Base-by-base conservation (phyloP, 2,329 filamentous ascomycete genomes). In the Aspergillus sp. region DNA sequence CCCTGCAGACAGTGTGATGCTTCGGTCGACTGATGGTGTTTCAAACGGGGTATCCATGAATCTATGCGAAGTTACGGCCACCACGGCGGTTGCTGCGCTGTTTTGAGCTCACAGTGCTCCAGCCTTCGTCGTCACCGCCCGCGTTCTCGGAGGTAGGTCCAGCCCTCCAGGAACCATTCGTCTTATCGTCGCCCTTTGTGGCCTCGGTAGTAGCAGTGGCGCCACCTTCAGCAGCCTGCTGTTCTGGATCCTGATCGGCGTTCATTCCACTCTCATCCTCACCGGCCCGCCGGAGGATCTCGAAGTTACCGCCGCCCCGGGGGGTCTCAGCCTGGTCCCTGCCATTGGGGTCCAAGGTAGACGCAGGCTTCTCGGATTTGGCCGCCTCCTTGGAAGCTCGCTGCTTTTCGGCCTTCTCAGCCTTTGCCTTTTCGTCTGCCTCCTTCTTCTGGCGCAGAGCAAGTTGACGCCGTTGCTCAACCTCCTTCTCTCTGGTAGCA, bases 401-500 rank as follows among this genome's bases (percentile, higher is more conserved):
- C 49, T 85, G 82, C 66, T 89, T 87, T 71, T 84, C 87, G n/a
- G 84, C 86, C 34, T 85, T 73, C 52, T 84, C 86, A 51, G 86
- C 91, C 75, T 91, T 92, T 44, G 85, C 88, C 80, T 93, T 95
- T 62, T 95, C 91, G 1, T 95, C 91, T 1, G 88, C 86, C 67
- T 96, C 92, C 71, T 88, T 90, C 85, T 96, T 96, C 75, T 95
- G 88, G 62, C 87, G 87, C 24, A 92, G 62, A 6, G 85, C 83
- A 57, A 90, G 81, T 68, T 89, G 81, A 64, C 89, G 85, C 83
- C 91, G 96, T 78, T 96, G 91, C 69, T 96, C 93, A 57, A 99
- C 87, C 74, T 96, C 88, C 67, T 88, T 89, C 79, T 98, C 93
- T 64, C 90, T 88, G 13, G 92, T 85, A 45, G 91, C 90, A 47